Evolutionary conservation across 768 basidiomycete species (phyloP).

Genomic region (Serendipita sp.): DNA sequence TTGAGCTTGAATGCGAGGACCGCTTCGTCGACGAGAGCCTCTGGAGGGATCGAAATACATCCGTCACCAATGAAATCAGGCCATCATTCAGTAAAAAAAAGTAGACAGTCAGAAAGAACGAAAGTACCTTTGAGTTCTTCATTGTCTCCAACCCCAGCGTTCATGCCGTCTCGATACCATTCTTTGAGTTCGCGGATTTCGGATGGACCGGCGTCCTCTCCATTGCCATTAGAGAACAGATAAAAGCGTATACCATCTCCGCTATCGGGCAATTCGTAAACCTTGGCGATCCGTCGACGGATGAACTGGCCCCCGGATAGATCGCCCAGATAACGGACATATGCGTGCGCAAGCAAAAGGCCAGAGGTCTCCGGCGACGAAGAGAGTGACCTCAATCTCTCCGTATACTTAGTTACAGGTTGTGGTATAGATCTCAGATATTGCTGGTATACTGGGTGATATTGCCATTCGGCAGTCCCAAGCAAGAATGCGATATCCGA

Average conservation of each 20-base stretch:
- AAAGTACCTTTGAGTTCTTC: constrained; percentile 26
- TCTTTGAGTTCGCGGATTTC: constrained; percentile 62
- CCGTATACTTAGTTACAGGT: constrained; percentile 20
- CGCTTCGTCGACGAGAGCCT: constrained; percentile 31
- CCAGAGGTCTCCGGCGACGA: neutral
- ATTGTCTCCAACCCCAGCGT: constrained; percentile 29
- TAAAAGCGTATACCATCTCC: constrained; percentile 51
- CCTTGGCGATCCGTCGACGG: constrained; percentile 42
- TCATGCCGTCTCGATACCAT: constrained; percentile 46
- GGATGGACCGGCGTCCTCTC: constrained; percentile 29
- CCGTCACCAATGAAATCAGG: neutral
- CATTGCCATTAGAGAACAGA: constrained; percentile 41
- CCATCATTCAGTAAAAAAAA: neutral
- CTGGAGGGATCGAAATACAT: constrained; percentile 16
- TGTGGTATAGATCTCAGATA: constrained; percentile 32
- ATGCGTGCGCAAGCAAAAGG: constrained; percentile 56
- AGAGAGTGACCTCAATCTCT: no score
- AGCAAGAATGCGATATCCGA: constrained; percentile 52
- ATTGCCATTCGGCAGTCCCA: constrained; percentile 38
- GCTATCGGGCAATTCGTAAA: constrained; percentile 44
- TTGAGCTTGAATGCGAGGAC: constrained; percentile 34
- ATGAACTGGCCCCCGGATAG: constrained; percentile 65
- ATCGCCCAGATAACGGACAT: constrained; percentile 72
- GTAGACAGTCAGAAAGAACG: neutral
- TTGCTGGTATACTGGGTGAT: constrained; percentile 35